These are phyloP conservation scores for Suillus tomentosus DNA, from an alignment of 768 basidiomycete genomes.

Conservation along the genomic window DNA sequence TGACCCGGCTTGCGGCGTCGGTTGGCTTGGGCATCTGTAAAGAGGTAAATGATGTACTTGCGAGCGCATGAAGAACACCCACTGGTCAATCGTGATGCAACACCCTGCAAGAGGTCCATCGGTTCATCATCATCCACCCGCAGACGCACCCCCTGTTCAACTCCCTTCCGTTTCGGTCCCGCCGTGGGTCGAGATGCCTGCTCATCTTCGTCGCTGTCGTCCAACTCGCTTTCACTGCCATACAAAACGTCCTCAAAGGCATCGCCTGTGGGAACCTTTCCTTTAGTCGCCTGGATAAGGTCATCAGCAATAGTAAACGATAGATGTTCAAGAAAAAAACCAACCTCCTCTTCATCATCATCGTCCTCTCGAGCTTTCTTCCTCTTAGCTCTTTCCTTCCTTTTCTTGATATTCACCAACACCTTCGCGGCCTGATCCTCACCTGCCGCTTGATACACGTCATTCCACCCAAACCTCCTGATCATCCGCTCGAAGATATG, in stretches of 20 bases:
- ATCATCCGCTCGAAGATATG: slow-evolving; percentile 98
- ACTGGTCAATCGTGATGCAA: slow-evolving; percentile 71
- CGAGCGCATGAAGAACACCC: slow-evolving; percentile 28
- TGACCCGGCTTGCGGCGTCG: slow-evolving; percentile 80
- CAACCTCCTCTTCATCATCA: slow-evolving; percentile 58
- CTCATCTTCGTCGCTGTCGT: slow-evolving; percentile 67
- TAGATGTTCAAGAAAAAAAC: slow-evolving; percentile 18
- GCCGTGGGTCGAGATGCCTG: slow-evolving; percentile 30
- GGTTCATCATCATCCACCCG: slow-evolving; percentile 90
- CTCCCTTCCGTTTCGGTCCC: slow-evolving; percentile 37
- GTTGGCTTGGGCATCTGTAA: slow-evolving; percentile 44
- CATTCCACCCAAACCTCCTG: slow-evolving; percentile 85
- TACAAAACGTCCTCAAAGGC: slow-evolving; percentile 98
- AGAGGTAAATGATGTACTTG: neutral
- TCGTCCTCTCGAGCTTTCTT: slow-evolving; percentile 69
- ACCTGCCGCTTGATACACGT: slow-evolving; percentile 70
- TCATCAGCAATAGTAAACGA: neutral
- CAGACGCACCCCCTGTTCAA: slow-evolving; percentile 60
- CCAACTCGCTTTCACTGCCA: slow-evolving; percentile 91
- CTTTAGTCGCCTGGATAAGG: slow-evolving; percentile 39
- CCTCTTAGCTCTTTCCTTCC: slow-evolving; percentile 90
- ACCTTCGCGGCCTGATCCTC: slow-evolving; percentile 88
- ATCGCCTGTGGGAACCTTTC: slow-evolving; percentile 66
- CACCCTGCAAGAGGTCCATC: slow-evolving; percentile 90
- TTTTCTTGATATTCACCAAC: slow-evolving; percentile 90